Conservation (phyloP, 148 eudicot species). For the Rhododendron molle region DNA sequence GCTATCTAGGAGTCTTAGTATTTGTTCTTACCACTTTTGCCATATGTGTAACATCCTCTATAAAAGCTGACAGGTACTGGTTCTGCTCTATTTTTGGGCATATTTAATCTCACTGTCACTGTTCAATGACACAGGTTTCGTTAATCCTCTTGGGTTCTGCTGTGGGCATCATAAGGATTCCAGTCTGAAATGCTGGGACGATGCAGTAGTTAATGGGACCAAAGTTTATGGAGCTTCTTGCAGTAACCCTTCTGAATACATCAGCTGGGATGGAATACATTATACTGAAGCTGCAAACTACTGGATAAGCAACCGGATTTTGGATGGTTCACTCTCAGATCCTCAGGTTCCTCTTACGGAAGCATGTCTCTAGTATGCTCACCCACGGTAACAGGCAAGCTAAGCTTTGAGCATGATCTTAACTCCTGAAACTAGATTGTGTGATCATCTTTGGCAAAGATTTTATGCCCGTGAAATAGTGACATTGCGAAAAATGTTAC, state of each 20-base stretch:
- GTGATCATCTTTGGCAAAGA: not conserved
- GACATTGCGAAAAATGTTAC: not conserved
- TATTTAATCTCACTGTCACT: not conserved
- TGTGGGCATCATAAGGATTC: slow-evolving; percentile 23
- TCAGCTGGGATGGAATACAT: slow-evolving; percentile 48
- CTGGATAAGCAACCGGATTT: slow-evolving; percentile 37
- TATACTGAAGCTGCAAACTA: slow-evolving; percentile 53
- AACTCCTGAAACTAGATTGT: not conserved
- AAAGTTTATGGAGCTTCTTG: slow-evolving; percentile 21
- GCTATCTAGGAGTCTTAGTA: not conserved
- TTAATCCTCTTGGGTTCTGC: slow-evolving; percentile 27
- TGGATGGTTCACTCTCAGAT: slow-evolving; percentile 43
- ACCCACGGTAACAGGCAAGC: not conserved
- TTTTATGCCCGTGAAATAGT: not conserved
- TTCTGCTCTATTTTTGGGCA: not conserved
- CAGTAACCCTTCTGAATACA: slow-evolving; percentile 20
- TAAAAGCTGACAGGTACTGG: not conserved
- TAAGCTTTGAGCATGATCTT: not conserved
- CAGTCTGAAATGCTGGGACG: slow-evolving; percentile 11
- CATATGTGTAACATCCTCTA: not conserved
- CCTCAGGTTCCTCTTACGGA: slow-evolving; percentile 34
- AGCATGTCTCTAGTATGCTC: slow-evolving; percentile 22
- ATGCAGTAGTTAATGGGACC: slow-evolving; percentile 17
- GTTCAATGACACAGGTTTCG: slow-evolving; percentile 20
- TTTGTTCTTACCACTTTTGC: not conserved